These are phyloP conservation scores for Schizothecium vesticola DNA, from an alignment of 495 filamentous ascomycete genomes.

Conservation along the genomic window DNA sequence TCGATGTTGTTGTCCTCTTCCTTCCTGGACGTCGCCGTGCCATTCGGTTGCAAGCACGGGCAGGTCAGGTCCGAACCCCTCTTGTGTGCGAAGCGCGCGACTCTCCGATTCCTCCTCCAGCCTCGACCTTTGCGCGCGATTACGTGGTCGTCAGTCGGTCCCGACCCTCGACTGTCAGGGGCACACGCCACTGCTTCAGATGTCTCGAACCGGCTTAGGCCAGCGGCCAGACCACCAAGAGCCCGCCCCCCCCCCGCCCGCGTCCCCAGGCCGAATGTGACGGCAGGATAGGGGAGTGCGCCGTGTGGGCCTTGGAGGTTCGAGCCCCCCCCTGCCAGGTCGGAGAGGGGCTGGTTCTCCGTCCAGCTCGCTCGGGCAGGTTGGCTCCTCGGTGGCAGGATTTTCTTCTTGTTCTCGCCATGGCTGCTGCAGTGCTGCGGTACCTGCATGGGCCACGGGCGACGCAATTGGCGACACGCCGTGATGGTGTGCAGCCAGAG, in stretches of 20 bases:
- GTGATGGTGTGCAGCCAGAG: constrained; percentile 9
- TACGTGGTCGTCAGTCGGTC: not conserved
- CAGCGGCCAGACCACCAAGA: not conserved
- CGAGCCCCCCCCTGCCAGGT: constrained; percentile 11
- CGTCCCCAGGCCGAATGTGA: not conserved
- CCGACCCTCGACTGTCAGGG: not conserved
- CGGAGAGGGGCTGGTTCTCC: not conserved
- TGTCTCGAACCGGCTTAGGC: not conserved
- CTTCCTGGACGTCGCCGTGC: not conserved
- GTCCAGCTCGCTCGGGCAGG: not conserved
- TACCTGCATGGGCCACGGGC: constrained; percentile 12
- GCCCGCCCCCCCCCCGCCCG: constrained; percentile 8
- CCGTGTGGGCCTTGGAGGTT: not conserved
- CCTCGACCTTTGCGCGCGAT: not conserved
- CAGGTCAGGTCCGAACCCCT: not conserved
- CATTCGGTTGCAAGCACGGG: not conserved
- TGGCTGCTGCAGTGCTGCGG: constrained; percentile 12
- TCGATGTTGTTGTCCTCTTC: not conserved
- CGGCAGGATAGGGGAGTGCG: not conserved
- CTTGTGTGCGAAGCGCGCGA: not conserved
- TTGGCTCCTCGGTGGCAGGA: constrained; percentile 3
- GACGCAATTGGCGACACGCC: constrained; percentile 7
- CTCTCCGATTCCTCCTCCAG: not conserved
- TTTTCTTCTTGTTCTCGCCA: constrained; percentile 5
- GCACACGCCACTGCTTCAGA: constrained; percentile 12